A percentile compares a stretch with the other conserved stretches of the same genome.
Conservation (phyloP, 106 monocot genomes). For the Phalaenopsis aphrodite region DNA sequence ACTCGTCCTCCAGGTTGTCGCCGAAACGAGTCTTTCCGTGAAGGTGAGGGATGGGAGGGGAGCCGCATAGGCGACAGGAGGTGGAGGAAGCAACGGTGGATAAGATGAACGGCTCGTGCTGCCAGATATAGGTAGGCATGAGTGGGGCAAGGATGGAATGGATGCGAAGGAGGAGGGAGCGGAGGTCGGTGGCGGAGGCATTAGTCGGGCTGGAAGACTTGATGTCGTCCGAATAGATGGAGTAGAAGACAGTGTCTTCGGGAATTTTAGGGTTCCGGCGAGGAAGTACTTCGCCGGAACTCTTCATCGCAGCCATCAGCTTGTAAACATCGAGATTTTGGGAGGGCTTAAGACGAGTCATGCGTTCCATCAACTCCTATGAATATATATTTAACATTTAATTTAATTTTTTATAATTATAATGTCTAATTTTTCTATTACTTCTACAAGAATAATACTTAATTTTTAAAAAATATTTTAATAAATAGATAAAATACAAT, state of each 20-base stretch:
- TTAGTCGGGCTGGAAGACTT: constrained; percentile 14
- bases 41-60: constrained; percentile 55
- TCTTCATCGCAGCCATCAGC: neutral
- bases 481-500: too few relatives aligned
- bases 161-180: constrained; percentile 29
- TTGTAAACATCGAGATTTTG: too few relatives aligned
- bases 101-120: constrained; percentile 61
- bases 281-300: constrained; percentile 8
- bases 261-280: constrained; percentile 15
- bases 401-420: too few relatives aligned
- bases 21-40: constrained; percentile 66
- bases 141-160: constrained; percentile 18
- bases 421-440: too few relatives aligned
- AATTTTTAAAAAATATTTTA: too few relatives aligned
- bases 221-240: constrained; percentile 28
- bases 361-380: too few relatives aligned
- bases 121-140: constrained; percentile 58
- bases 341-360: too few relatives aligned
- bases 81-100: constrained; percentile 19
- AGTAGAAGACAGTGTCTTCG: constrained; percentile 45
- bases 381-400: too few relatives aligned
- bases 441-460: too few relatives aligned
- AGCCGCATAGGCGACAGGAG: constrained; percentile 21
- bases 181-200: constrained; percentile 3
- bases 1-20: constrained; percentile 92